Conservation (phyloP, 768 basidiomycete genomes). For the Candolleomyces aberdarensis region DNA sequence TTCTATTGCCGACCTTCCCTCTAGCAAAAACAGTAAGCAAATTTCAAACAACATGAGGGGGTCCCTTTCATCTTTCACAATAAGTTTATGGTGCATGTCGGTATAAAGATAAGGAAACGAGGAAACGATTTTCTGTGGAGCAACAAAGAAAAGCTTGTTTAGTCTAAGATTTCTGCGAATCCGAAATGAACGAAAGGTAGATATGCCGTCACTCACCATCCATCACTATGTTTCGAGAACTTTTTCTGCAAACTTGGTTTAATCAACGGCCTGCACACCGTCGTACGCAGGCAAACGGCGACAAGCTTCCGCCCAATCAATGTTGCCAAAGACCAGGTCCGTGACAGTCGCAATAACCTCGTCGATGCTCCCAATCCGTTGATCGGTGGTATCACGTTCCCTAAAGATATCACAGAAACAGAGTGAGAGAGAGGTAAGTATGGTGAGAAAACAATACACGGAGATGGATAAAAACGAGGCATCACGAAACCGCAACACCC, state of each 20-base stretch:
- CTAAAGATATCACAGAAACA: constrained; percentile 34
- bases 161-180: too few relatives aligned
- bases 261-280: constrained; percentile 83
- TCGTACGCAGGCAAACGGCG: constrained; percentile 72
- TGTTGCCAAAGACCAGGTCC: constrained; percentile 70
- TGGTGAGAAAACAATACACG: not conserved
- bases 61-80: too few relatives aligned
- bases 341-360: constrained; percentile 80
- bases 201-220: not conserved
- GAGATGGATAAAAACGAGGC: constrained; percentile 8
- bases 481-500: not conserved
- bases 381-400: constrained; percentile 92
- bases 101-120: too few relatives aligned
- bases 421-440: not conserved
- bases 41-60: too few relatives aligned
- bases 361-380: constrained; percentile 88
- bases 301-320: constrained; percentile 79
- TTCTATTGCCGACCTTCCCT: too few relatives aligned
- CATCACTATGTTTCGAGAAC: not conserved
- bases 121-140: too few relatives aligned
- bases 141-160: too few relatives aligned
- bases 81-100: too few relatives aligned
- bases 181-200: not conserved
- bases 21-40: too few relatives aligned
- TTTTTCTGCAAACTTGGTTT: constrained; percentile 5